Base-by-base conservation (phyloP, 176 grass and related monocot genomes). In the Saccharum officinarum region DNA sequence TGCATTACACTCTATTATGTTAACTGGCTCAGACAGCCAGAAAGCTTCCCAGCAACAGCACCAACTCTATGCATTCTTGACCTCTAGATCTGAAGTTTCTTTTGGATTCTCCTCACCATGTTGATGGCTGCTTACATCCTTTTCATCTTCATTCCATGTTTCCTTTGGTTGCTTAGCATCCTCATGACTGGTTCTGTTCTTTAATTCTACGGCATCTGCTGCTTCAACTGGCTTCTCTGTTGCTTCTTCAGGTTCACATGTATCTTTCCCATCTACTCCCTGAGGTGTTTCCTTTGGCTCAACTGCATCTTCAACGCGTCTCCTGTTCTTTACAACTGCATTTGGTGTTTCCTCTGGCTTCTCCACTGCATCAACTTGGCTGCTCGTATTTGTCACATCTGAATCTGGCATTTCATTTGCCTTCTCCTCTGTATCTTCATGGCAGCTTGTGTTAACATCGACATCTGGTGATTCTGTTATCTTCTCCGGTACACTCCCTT, bases 21-120 rank as follows among this genome's bases (percentile, higher is more conserved):
- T 40, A 54, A 64, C 50, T 62, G 34, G 9, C 33, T 31, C 37
- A 36, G 52, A 79, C 6, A 25, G 12, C 10, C 37, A 46, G 75
- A 85, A 18, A 85, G 7, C 15, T 78, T 46, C 39, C 59, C 22
- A 83, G 31, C 78, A 45, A 23, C 33, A 64, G 15, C 49, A 1
- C 1, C 17, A 71, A n/a, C 77, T 81, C 73, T 88, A 63, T 15
- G 65, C 73, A 64, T 77, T 26, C 18, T 85, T 91, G 33, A 5
- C 64, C 41, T 84, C 49, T 25, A 6, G 30, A 67, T 75, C 30
- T 25, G 38, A 18, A 26, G 38, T 31, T 79, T 69, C 59, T 28
- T 80, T 75, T 10, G 1, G 82, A 34, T 75, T 74, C 59, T 75
- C 69, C 10, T 67, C 33, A 41, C 14, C 54, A 64, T 64, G 23